These are phyloP conservation scores for Capsella rubella DNA, from an alignment of 441 rosid genomes.

Conservation along the genomic window DNA sequence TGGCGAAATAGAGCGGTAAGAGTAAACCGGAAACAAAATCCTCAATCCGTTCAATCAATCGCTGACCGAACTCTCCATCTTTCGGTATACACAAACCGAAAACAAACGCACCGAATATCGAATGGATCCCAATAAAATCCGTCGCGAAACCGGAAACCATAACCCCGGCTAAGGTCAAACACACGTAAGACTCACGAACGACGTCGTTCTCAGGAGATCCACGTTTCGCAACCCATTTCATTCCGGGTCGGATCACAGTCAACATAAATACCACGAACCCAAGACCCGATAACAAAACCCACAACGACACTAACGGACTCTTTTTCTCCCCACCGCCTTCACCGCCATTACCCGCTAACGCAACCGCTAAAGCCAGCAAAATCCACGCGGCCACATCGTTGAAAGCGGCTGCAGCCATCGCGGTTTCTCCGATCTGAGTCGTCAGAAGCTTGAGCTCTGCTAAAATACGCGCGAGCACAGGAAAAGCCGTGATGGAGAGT, in stretches of 20 bases:
- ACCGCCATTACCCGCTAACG: slow-evolving; percentile 58
- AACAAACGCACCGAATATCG: slow-evolving; percentile 75
- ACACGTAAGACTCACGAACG: slow-evolving; percentile 62
- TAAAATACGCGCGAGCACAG: slow-evolving; percentile 66
- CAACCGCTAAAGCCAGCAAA: slow-evolving; percentile 63
- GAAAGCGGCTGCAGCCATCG: slow-evolving; percentile 78
- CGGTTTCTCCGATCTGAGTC: slow-evolving; percentile 63
- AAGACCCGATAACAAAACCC: slow-evolving; percentile 67
- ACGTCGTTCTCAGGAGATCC: slow-evolving; percentile 57
- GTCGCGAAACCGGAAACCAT: slow-evolving; percentile 77
- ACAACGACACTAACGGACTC: slow-evolving; percentile 61
- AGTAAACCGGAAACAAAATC: slow-evolving; percentile 74
- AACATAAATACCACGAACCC: slow-evolving; percentile 69
- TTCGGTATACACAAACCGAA: slow-evolving; percentile 78
- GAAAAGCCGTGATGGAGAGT: slow-evolving; percentile 75
- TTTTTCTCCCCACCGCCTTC: slow-evolving; percentile 42
- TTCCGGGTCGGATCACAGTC: slow-evolving; percentile 56
- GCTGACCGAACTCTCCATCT: slow-evolving; percentile 61
- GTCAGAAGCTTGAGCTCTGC: slow-evolving; percentile 73
- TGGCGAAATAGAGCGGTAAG: slow-evolving; percentile 78
- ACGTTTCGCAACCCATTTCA: slow-evolving; percentile 60
- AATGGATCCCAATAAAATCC: slow-evolving; percentile 73
- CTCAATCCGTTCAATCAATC: slow-evolving; percentile 64
- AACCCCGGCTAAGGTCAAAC: slow-evolving; percentile 70
- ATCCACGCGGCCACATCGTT: slow-evolving; percentile 75